A percentile compares a stretch with the other conserved stretches of the same genome.
Evolutionary conservation across 345 rosid species (phyloP).

Genomic region (Moringa oleifera): DNA sequence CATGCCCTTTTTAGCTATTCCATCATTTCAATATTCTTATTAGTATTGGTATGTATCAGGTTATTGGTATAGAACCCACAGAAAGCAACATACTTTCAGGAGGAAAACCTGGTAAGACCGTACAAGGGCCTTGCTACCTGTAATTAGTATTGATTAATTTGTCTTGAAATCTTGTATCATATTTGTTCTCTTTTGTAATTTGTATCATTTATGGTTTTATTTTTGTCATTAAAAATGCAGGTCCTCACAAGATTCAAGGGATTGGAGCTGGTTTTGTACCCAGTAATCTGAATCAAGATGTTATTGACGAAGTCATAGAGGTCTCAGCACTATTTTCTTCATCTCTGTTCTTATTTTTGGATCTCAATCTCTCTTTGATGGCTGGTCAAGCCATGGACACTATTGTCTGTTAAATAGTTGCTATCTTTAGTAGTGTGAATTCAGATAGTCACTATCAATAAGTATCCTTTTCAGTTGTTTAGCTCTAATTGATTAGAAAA

Average conservation of each 20-base stretch:
- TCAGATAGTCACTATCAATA: no score
- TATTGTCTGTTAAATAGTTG: no score
- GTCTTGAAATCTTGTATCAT: not conserved
- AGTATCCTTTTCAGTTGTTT: not conserved
- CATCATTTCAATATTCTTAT: not conserved
- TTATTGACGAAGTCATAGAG: conserved; percentile 85
- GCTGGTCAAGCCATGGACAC: not conserved
- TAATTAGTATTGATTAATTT: not conserved
- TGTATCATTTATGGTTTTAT: not conserved
- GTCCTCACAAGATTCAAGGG: conserved; percentile 99
- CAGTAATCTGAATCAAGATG: conserved; percentile 59
- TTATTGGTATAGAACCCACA: conserved; percentile 77
- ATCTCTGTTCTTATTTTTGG: conserved; percentile 7
- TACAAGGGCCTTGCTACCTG: not conserved
- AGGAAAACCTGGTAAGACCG: conserved; percentile 67
- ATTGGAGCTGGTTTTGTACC: conserved; percentile 99
- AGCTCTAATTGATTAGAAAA: no score
- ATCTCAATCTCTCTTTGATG: not conserved
- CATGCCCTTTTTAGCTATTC: not conserved
- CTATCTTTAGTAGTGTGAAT: no score
- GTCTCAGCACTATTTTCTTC: conserved; percentile 28
- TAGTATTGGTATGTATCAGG: conserved; percentile 32
- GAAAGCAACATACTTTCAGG: conserved; percentile 85
- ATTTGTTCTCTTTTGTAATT: conserved; percentile 1
- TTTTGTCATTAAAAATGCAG: conserved; percentile 34